Evolutionary conservation across 2,329 filamentous ascomycete species (phyloP).

Genomic region (Zarea fungicola): DNA sequence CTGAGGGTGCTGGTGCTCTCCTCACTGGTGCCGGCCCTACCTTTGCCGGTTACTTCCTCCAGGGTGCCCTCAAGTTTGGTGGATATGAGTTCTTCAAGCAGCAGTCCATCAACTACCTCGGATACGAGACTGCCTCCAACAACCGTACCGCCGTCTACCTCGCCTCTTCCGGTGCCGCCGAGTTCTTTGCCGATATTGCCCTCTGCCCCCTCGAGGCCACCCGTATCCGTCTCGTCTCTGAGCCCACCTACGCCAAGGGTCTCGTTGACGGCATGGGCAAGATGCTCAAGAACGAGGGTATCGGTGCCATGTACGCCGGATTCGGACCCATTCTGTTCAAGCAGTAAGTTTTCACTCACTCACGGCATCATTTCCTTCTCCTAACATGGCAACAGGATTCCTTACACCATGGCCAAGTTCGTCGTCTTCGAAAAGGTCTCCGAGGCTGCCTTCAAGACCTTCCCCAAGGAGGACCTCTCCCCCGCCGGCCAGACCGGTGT

Average conservation of each 20-base stretch:
- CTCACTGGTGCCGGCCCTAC: constrained; percentile 76
- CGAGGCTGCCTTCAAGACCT: constrained; percentile 62
- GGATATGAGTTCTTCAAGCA: constrained; percentile 91
- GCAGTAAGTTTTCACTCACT: constrained; percentile 29
- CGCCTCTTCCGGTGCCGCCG: constrained; percentile 53
- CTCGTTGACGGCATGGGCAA: constrained; percentile 68
- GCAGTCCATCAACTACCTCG: constrained; percentile 69
- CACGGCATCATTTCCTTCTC: background rate
- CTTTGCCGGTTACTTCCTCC: constrained; percentile 78
- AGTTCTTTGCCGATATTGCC: constrained; percentile 64
- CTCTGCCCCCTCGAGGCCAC: constrained; percentile 83
- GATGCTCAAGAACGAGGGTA: constrained; percentile 69
- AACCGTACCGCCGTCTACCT: constrained; percentile 73
- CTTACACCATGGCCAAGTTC: constrained; percentile 94
- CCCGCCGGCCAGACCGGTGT: constrained; percentile 67
- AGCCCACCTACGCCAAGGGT: constrained; percentile 71
- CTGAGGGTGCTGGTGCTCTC: constrained; percentile 74
- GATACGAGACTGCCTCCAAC: constrained; percentile 64
- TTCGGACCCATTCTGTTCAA: constrained; percentile 72
- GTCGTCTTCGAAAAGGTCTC: constrained; percentile 87
- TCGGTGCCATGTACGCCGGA: constrained; percentile 77
- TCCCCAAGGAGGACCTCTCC: constrained; percentile 68
- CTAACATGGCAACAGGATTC: constrained; percentile 49
- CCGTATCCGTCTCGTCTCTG: constrained; percentile 79
- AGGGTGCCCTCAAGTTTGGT: constrained; percentile 83